A percentile compares a stretch with the other conserved stretches of the same genome.
phyloP scores from a whole-genome alignment of 495 filamentous ascomycete genomes.

The Xylaria scruposa region DNA sequence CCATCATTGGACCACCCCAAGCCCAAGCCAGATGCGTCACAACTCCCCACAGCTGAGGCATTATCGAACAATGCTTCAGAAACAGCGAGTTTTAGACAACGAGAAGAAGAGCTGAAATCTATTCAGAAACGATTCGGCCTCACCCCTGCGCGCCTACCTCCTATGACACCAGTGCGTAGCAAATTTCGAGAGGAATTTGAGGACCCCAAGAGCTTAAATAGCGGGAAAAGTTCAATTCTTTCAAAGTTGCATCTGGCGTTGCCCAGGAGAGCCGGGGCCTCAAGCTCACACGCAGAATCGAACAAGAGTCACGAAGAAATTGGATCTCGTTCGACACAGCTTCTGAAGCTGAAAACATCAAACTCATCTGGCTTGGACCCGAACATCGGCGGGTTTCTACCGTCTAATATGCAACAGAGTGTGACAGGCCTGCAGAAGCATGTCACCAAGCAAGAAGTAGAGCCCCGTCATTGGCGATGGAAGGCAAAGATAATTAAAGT shows the following conservation, averaged over 20 bases:
- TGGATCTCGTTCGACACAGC: not conserved
- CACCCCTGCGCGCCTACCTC: slow-evolving; percentile 39
- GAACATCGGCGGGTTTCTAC: not conserved
- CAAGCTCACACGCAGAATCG: slow-evolving; percentile 28
- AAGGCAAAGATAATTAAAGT: slow-evolving; percentile 10
- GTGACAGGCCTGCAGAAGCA: not conserved
- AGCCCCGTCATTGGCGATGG: slow-evolving; percentile 5
- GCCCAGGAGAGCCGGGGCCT: slow-evolving; percentile 34
- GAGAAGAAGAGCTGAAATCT: slow-evolving; percentile 37
- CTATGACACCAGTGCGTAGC: slow-evolving; percentile 35
- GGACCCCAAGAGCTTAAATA: slow-evolving; percentile 25
- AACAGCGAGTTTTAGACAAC: slow-evolving; percentile 35
- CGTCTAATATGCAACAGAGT: not conserved
- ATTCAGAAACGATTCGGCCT: slow-evolving; percentile 44
- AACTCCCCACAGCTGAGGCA: slow-evolving; percentile 18
- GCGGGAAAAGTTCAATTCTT: slow-evolving; percentile 41
- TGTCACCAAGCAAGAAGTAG: not conserved
- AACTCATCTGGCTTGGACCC: not conserved
- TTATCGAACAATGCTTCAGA: slow-evolving; percentile 31
- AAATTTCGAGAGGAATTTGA: slow-evolving; percentile 44
- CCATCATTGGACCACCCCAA: slow-evolving; percentile 29
- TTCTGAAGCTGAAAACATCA: not conserved
- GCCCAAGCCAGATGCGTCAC: slow-evolving; percentile 4
- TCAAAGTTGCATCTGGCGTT: slow-evolving; percentile 43
- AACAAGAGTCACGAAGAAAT: slow-evolving; percentile 29